These are phyloP conservation scores for Backusella psychrophila DNA, from an alignment of 192 early-diverging fungal species.

Conservation along the genomic window DNA sequence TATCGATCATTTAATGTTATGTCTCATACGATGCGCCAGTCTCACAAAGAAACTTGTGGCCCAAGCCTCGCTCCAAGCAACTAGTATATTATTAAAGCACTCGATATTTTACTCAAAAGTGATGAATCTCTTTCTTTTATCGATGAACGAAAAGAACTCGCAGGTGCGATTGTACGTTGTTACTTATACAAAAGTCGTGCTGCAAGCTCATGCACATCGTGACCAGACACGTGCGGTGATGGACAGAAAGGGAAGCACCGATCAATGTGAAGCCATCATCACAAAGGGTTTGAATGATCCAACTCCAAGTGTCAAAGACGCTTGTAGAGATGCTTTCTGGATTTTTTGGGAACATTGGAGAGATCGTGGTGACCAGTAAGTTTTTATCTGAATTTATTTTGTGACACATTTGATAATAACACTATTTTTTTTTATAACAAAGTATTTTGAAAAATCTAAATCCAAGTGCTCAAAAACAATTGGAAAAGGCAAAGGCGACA, in stretches of 20 bases:
- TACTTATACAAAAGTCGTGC: conserved; percentile 20
- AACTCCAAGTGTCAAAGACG: conserved; percentile 35
- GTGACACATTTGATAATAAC: neutral
- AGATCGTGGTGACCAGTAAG: conserved; percentile 41
- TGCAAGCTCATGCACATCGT: conserved; percentile 26
- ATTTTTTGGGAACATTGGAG: conserved; percentile 34
- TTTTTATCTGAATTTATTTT: neutral
- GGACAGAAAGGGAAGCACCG: conserved; percentile 33
- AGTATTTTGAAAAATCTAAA: conserved; percentile 11
- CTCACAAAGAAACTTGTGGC: conserved; percentile 38
- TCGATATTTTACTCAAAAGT: conserved; percentile 35
- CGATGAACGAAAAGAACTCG: conserved; percentile 41
- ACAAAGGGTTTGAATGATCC: conserved; percentile 44
- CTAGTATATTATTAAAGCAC: conserved; percentile 24
- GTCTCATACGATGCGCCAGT: conserved; percentile 27
- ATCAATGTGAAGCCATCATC: conserved; percentile 34
- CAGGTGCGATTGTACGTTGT: conserved; percentile 32
- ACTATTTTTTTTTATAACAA: neutral
- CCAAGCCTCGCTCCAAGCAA: conserved; percentile 15
- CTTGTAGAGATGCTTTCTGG: conserved; percentile 39
- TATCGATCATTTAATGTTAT: conserved; percentile 32
- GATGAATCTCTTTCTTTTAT: conserved; percentile 24
- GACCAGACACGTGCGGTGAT: conserved; percentile 25
- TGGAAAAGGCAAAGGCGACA: conserved; percentile 16
- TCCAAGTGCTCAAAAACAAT: conserved; percentile 11